A percentile compares a stretch with the other conserved stretches of the same genome.
These are phyloP conservation scores for Lophium mytilinum DNA, from an alignment of 495 filamentous ascomycete species.

Conservation along the genomic window DNA sequence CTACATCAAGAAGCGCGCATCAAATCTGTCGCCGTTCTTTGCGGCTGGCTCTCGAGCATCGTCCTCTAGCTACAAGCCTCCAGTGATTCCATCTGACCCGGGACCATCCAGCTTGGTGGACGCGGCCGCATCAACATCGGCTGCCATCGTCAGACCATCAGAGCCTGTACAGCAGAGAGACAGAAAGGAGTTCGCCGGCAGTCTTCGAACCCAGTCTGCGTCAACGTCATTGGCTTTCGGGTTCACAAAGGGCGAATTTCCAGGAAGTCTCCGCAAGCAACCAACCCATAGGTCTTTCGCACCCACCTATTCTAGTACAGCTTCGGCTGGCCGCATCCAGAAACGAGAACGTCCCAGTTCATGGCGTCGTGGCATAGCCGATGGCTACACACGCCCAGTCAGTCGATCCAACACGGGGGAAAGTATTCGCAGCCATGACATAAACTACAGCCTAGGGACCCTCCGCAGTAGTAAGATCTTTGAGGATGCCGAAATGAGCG, in stretches of 20 bases:
- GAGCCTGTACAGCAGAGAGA: background rate
- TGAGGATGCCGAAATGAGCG: slow-evolving; percentile 18
- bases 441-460: slow-evolving; percentile 11
- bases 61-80: slow-evolving; percentile 15
- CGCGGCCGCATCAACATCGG: background rate
- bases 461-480: slow-evolving; percentile 9
- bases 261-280: slow-evolving; percentile 11
- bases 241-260: background rate
- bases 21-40: slow-evolving; percentile 22
- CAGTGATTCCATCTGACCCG: background rate
- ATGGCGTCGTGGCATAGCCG: background rate
- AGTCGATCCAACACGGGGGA: background rate
- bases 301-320: background rate
- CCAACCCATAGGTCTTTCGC: background rate
- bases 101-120: background rate
- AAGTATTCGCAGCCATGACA: background rate
- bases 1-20: slow-evolving; percentile 30
- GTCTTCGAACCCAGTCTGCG: slow-evolving; percentile 4
- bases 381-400: background rate
- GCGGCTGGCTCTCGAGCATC: slow-evolving; percentile 13
- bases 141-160: background rate
- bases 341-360: slow-evolving; percentile 2
- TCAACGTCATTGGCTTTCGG: slow-evolving; percentile 1
- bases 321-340: background rate
- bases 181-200: background rate